These are phyloP conservation scores for Wickerhamiella galacta DNA, from an alignment of 805 yeast species.

Conservation along the genomic window DNA sequence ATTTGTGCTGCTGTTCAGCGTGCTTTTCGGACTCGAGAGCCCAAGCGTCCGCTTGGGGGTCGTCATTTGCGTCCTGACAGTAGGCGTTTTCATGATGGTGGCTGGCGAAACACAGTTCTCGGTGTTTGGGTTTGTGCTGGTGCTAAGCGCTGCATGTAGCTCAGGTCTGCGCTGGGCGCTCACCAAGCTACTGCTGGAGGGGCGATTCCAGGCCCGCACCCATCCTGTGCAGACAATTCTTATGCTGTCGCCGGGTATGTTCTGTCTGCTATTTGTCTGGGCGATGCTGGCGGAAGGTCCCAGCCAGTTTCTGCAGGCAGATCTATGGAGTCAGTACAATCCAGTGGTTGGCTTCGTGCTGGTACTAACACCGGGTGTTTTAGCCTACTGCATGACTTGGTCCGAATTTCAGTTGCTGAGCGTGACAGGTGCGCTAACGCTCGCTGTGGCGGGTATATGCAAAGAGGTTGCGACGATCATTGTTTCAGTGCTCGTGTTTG, in stretches of 20 bases:
- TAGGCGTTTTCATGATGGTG: slow-evolving; percentile 82
- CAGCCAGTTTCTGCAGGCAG: slow-evolving; percentile 31
- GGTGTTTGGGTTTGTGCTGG: slow-evolving; percentile 51
- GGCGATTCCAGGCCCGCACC: slow-evolving; percentile 21
- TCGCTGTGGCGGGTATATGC: slow-evolving; percentile 82
- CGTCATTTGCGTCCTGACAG: slow-evolving; percentile 64
- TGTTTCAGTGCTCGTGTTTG: slow-evolving; percentile 51
- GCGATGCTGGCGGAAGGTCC: slow-evolving; percentile 63
- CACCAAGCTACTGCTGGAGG: slow-evolving; percentile 64
- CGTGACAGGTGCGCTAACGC: slow-evolving; percentile 67
- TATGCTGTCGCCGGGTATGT: slow-evolving; percentile 76
- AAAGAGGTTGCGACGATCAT: slow-evolving; percentile 77
- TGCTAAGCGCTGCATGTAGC: slow-evolving; percentile 59
- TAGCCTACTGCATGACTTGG: slow-evolving; percentile 81
- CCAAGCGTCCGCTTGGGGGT: slow-evolving; percentile 49
- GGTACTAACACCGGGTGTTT: slow-evolving; percentile 62
- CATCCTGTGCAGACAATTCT: slow-evolving; percentile 73
- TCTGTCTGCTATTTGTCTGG: slow-evolving; percentile 37
- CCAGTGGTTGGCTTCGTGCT: slow-evolving; percentile 36
- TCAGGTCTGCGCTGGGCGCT: slow-evolving; percentile 92
- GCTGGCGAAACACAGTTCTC: slow-evolving; percentile 24
- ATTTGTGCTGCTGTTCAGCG: slow-evolving; percentile 79
- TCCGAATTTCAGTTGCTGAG: slow-evolving; percentile 66
- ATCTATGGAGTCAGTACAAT: slow-evolving; percentile 53
- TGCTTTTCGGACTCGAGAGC: slow-evolving; percentile 59